Conservation (phyloP, 768 basidiomycete species). For the Mycena rebaudengoi region DNA sequence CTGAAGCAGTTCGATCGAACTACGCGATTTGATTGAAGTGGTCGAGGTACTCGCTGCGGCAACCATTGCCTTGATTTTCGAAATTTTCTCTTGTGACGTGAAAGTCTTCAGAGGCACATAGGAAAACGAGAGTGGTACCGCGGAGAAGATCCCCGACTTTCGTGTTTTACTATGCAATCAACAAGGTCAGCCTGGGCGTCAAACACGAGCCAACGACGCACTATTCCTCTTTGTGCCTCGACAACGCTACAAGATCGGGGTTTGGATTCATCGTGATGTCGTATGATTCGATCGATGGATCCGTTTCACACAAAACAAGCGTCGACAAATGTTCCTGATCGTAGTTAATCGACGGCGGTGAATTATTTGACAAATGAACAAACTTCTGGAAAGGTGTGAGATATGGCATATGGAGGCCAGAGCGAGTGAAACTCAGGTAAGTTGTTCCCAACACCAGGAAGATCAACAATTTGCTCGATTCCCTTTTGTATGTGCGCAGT, state of each 20-base stretch:
- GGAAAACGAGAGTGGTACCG: conserved; percentile 5
- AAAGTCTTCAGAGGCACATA: conserved; percentile 2
- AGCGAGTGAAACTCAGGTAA: not conserved
- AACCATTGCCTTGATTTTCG: conserved; percentile 2
- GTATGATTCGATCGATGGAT: not conserved
- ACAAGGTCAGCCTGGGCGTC: too few relatives aligned
- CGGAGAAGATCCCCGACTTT: conserved; percentile 7
- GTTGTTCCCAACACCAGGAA: conserved; percentile 8
- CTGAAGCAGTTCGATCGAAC: not conserved
- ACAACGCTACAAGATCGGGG: not conserved
- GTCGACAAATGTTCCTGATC: not conserved
- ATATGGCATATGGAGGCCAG: not conserved
- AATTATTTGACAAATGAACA: not conserved
- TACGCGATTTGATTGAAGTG: conserved; percentile 1
- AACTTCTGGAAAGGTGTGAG: conserved; percentile 2
- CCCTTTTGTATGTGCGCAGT: not conserved
- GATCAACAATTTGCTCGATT: not conserved
- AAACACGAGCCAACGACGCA: too few relatives aligned
- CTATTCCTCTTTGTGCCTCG: conserved; percentile 1
- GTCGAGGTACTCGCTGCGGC: not conserved
- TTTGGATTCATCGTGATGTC: conserved; percentile 2
- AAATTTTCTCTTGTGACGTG: not conserved
- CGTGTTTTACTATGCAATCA: too few relatives aligned
- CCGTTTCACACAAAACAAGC: conserved; percentile 4
- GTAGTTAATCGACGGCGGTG: not conserved